A percentile compares a stretch with the other conserved stretches of the same genome.
phyloP scores from a whole-genome alignment of 2,329 filamentous ascomycete genomes.

The Trichophyton rubrum region DNA sequence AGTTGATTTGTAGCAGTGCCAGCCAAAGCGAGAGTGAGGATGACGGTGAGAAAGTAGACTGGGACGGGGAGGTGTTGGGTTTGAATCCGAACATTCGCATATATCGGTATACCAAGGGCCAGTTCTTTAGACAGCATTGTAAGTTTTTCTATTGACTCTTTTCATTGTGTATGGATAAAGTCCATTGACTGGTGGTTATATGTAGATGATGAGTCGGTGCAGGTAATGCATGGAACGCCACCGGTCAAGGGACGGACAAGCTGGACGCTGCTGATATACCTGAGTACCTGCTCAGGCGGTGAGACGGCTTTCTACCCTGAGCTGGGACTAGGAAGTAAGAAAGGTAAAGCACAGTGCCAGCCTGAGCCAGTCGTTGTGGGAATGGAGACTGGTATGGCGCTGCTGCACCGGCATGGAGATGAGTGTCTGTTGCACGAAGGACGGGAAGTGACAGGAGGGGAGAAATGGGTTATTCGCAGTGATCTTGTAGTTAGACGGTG shows the following conservation, averaged over 20 bases:
- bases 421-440: conserved; percentile 87
- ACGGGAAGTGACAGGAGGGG: conserved; percentile 60
- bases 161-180: background rate
- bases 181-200: background rate
- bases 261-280: conserved; percentile 81
- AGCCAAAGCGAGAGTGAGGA: background rate
- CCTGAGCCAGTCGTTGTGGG: conserved; percentile 57
- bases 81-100: conserved; percentile 80
- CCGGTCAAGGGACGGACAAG: conserved; percentile 56
- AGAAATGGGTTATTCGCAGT: conserved; percentile 84
- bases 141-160: conserved; percentile 28
- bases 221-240: conserved; percentile 46
- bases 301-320: conserved; percentile 81
- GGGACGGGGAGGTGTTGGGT: conserved; percentile 73
- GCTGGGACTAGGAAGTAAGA: conserved; percentile 25
- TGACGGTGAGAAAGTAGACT: conserved; percentile 30
- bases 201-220: conserved; percentile 75
- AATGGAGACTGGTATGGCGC: conserved; percentile 69
- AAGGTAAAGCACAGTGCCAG: conserved; percentile 24
- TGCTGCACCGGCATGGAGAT: conserved; percentile 79
- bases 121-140: conserved; percentile 93
- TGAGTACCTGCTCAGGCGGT: conserved; percentile 72
- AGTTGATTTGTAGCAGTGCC: conserved; percentile 32
- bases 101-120: conserved; percentile 72
- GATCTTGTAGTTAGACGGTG: conserved; percentile 47